phyloP scores from a whole-genome alignment of 257 asterid species.

The Salvia rosmarinus region DNA sequence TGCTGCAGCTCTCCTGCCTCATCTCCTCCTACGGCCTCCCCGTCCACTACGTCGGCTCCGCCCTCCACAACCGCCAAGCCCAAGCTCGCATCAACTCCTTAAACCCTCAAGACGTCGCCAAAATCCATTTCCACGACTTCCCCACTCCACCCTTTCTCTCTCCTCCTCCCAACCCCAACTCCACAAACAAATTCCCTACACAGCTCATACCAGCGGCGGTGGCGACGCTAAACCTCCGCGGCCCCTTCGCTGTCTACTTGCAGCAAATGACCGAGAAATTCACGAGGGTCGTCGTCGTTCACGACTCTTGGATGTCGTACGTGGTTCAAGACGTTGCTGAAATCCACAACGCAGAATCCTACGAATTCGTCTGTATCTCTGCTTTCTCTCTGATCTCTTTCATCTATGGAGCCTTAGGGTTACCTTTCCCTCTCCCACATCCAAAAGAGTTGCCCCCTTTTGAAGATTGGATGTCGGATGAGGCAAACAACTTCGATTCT shows the following conservation, averaged over 20 bases:
- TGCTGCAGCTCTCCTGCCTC: conserved; percentile 49
- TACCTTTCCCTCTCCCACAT: conserved; percentile 38
- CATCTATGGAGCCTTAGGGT: conserved; percentile 15
- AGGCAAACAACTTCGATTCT: neutral
- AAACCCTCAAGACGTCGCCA: conserved; percentile 30
- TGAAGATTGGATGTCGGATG: conserved; percentile 17
- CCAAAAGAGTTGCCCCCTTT: conserved; percentile 33
- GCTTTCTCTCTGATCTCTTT: conserved; percentile 32
- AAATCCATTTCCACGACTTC: conserved; percentile 48
- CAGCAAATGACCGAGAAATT: conserved; percentile 23
- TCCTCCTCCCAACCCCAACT: conserved; percentile 53
- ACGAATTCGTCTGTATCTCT: conserved; percentile 47
- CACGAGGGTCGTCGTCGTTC: conserved; percentile 44
- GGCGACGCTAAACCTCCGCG: conserved; percentile 38
- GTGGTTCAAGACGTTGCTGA: conserved; percentile 54
- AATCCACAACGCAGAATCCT: conserved; percentile 59
- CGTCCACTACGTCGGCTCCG: conserved; percentile 44
- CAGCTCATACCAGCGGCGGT: conserved; percentile 45
- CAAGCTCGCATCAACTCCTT: conserved; percentile 36
- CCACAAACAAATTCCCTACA: conserved; percentile 46
- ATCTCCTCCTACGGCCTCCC: conserved; percentile 41
- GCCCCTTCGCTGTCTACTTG: conserved; percentile 34
- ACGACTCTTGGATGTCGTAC: conserved; percentile 45
- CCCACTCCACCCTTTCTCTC: conserved; percentile 45
- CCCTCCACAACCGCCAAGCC: conserved; percentile 57